Base-by-base conservation (phyloP, 768 basidiomycete species). In the Lenzites betulinus region DNA sequence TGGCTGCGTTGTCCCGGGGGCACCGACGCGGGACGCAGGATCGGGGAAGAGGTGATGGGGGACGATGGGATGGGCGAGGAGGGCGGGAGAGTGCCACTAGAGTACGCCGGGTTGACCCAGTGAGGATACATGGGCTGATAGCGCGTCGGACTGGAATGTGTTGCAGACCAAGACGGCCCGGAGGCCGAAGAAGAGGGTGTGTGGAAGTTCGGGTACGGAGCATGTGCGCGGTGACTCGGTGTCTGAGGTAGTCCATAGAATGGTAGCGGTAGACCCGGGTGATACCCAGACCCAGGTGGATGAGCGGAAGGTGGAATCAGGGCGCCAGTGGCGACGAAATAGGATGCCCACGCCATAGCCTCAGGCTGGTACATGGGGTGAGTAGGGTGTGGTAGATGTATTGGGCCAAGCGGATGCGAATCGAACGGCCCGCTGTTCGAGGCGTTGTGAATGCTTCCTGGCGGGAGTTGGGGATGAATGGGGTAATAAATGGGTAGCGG, bases 31-130 rank as follows among this genome's bases (percentile, higher is more conserved):
- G 73, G 57, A 15, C 65, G 58, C 33, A 39, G 49, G 7, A 43
- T 47, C 16, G 63, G 66, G 15, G 60, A 57, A 11, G 66, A 58
- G 9, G 69, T 49, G 58, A 65, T 50, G 20, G 81, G 76, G 26
- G 78, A 76, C 1, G 76, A 76, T n/a, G 64, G 65, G 13, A 55
- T 67, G 55, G 84, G 80, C 3, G 84, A 82, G 43, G 81, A 81
- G 6, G 85, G 81, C 4, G 84, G 83, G n/a, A 81, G 64, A 1
- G 79, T 80, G 8, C 77, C 81, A 51, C 64, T 67, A 18, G 84
- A 82, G 51, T 78, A 73, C 41, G 73, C 73, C 2, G 83, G 81
- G 55, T 83, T 75, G 53, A 75, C 80, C 20, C 69, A 54, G 67
- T 74, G 75, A 4, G 78, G 74, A 62, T 79, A 75, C 1, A 73